Percentiles rank a stretch among this genome's conserved stretches.
Conservation (phyloP, 108 stramenopile genomes). For the Chaetoceros tenuissimus region DNA sequence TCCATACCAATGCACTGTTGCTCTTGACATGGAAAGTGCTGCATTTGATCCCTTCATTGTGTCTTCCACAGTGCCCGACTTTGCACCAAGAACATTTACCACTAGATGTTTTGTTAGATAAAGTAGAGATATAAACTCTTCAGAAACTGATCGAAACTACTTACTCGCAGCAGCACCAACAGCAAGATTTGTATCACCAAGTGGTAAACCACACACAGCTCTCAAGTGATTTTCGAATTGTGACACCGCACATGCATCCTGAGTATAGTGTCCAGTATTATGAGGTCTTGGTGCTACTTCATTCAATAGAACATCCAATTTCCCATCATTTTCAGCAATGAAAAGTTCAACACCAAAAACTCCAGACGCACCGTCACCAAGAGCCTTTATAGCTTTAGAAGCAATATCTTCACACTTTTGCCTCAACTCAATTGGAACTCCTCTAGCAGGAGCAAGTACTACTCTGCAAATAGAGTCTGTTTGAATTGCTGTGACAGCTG, state of each 20-base stretch:
- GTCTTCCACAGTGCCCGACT: slow-evolving; percentile 57
- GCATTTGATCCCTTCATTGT: slow-evolving; percentile 76
- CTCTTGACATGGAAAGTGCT: slow-evolving; percentile 69
- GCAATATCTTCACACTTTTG: slow-evolving; percentile 60
- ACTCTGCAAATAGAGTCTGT: slow-evolving; percentile 91
- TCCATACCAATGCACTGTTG: slow-evolving; percentile 97
- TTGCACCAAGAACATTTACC: slow-evolving; percentile 83
- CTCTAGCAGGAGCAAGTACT: slow-evolving; percentile 80
- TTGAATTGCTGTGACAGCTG: slow-evolving; percentile 95
- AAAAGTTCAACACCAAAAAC: slow-evolving; percentile 98
- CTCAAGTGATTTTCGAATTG: slow-evolving; percentile 99
- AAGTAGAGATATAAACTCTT: slow-evolving; percentile 2
- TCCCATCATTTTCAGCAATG: slow-evolving; percentile 40
- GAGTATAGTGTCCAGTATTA: slow-evolving; percentile 99
- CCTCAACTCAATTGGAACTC: slow-evolving; percentile 48
- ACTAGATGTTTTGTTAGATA: slow-evolving; percentile 16
- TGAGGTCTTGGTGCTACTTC: slow-evolving; percentile 98
- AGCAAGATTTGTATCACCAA: slow-evolving; percentile 78
- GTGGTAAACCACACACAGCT: slow-evolving; percentile 87
- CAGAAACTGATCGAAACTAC: slow-evolving; percentile 10
- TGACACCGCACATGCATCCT: slow-evolving; percentile 90
- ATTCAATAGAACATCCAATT: slow-evolving; percentile 80
- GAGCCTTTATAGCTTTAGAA: slow-evolving; percentile 53
- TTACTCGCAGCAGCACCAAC: slow-evolving; percentile 79
- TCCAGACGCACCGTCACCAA: slow-evolving; percentile 84